Evolutionary conservation across 768 basidiomycete genomes (phyloP).

Genomic region (Tricholoma matsutake): DNA sequence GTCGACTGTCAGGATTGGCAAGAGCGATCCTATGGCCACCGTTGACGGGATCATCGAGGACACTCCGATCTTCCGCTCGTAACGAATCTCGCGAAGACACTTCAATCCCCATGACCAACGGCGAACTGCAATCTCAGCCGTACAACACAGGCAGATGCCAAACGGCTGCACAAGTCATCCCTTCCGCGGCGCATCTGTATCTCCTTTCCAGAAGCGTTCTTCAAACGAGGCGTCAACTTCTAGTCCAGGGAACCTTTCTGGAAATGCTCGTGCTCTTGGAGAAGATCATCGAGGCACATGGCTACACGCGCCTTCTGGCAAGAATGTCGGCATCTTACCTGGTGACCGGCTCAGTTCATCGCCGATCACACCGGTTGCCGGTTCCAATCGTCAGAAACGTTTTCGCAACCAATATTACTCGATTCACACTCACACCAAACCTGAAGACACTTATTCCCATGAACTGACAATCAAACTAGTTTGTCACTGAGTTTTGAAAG

Average conservation of each 20-base stretch:
- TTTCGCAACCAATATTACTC: neutral
- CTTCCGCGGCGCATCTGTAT: neutral
- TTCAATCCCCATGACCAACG: neutral
- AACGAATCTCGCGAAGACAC: neutral
- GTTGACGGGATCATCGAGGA: slow-evolving; percentile 14
- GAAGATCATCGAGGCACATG: neutral
- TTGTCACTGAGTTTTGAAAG: too few species aligned
- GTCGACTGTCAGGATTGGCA: slow-evolving; percentile 27
- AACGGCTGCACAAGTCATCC: neutral
- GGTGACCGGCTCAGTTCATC: neutral
- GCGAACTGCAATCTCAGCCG: neutral
- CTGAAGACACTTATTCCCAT: neutral
- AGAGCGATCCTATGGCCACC: slow-evolving; percentile 10
- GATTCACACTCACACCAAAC: neutral
- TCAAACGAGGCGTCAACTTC: neutral
- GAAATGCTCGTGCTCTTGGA: neutral
- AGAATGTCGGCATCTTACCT: neutral
- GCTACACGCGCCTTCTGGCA: neutral
- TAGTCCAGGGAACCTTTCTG: neutral
- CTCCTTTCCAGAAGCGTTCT: neutral
- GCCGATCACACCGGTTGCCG: neutral
- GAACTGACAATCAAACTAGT: neutral
- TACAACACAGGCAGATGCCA: neutral
- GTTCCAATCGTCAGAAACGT: neutral
- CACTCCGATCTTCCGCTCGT: slow-evolving; percentile 27